phyloP scores from a whole-genome alignment of 192 early-diverging fungal species.

The Coemansia sp. region DNA sequence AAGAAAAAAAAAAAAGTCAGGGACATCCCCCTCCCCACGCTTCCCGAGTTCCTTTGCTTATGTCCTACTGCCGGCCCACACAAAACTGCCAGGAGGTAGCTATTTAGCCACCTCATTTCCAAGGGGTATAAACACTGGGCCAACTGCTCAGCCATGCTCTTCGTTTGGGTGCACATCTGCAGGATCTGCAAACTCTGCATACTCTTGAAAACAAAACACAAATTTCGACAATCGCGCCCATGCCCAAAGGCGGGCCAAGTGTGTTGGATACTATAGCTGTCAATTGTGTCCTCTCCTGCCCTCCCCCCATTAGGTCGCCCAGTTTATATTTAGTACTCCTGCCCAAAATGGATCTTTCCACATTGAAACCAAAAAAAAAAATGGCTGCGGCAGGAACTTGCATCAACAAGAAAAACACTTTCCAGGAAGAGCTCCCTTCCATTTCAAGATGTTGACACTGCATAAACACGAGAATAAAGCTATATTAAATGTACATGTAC shows the following conservation, averaged over 20 bases:
- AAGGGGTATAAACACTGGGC: neutral
- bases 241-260: neutral
- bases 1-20: neutral
- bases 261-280: neutral
- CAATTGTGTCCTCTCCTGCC: neutral
- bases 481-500: constrained; percentile 23
- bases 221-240: neutral
- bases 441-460: neutral
- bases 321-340: neutral
- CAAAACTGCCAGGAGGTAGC: neutral
- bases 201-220: neutral
- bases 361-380: neutral
- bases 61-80: neutral
- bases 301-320: neutral
- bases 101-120: neutral
- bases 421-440: neutral
- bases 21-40: neutral
- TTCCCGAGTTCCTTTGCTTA: neutral
- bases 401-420: neutral
- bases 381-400: neutral
- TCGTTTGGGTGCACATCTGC: neutral
- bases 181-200: constrained; percentile 3
- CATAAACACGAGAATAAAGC: neutral
- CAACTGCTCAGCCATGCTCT: neutral
- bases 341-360: neutral